These are phyloP conservation scores for Astathelohania contejeani DNA, from an alignment of 371 early-diverging fungal genomes.

Conservation along the genomic window DNA sequence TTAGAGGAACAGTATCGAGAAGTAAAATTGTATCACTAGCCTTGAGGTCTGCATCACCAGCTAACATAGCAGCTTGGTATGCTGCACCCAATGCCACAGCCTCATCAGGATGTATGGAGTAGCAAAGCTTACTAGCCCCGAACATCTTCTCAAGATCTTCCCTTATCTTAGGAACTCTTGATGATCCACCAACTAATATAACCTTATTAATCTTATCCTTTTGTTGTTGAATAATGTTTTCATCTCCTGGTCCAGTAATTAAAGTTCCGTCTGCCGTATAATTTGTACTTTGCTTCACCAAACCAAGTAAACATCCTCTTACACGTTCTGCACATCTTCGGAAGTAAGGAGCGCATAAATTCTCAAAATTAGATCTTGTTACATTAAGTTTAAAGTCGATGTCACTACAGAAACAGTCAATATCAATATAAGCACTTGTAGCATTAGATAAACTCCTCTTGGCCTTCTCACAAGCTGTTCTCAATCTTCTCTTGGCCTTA, in stretches of 20 bases:
- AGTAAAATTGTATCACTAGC: conserved; percentile 60
- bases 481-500: conserved; percentile 65
- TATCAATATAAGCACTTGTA: conserved; percentile 68
- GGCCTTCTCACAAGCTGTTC: conserved; percentile 70
- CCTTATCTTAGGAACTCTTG: conserved; percentile 98
- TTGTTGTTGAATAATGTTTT: conserved; percentile 26
- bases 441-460: conserved; percentile 77
- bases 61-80: conserved; percentile 74
- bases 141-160: conserved; percentile 84
- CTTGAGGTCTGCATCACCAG: conserved; percentile 66
- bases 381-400: conserved; percentile 73
- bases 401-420: conserved; percentile 57
- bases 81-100: conserved; percentile 94
- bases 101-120: conserved; percentile 91
- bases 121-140: conserved; percentile 84
- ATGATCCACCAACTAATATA: conserved; percentile 94
- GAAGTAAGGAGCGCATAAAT: conserved; percentile 78
- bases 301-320: conserved; percentile 73
- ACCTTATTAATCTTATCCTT: conserved; percentile 77
- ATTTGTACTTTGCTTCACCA: conserved; percentile 59
- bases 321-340: conserved; percentile 76
- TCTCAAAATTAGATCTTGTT: conserved; percentile 87
- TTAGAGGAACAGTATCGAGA: conserved; percentile 70
- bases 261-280: conserved; percentile 13
- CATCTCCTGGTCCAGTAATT: conserved; percentile 6